Evolutionary conservation across 345 rosid genomes (phyloP).

Genomic region (Linum tenue): DNA sequence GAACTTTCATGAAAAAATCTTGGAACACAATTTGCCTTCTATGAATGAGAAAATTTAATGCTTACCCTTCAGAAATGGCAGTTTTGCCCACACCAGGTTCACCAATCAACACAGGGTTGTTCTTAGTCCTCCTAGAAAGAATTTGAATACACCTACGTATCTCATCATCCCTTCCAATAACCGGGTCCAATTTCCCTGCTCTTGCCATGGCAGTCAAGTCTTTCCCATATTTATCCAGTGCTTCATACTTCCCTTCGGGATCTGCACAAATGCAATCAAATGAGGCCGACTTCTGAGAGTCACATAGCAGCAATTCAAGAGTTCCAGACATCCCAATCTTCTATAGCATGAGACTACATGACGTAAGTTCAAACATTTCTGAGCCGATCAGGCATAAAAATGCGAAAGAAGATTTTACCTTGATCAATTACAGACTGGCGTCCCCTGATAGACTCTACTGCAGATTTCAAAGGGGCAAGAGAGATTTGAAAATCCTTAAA

Average conservation of each 20-base stretch:
- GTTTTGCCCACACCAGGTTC: conserved; percentile 99
- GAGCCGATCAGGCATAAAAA: background rate
- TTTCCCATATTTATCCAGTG: conserved; percentile 88
- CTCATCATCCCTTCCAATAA: conserved; percentile 98
- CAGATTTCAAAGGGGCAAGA: conserved; percentile 54
- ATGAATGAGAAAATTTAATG: background rate
- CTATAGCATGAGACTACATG: background rate
- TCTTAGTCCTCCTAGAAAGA: conserved; percentile 96
- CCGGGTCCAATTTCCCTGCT: conserved; percentile 96
- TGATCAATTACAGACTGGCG: conserved; percentile 94
- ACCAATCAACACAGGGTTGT: conserved; percentile 95
- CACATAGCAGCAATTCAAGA: background rate
- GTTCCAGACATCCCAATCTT: background rate
- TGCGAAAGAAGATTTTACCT: conserved; percentile 34
- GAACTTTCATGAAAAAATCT: background rate
- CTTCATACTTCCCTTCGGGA: conserved; percentile 98
- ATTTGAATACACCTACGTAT: conserved; percentile 97
- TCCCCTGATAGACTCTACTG: conserved; percentile 84
- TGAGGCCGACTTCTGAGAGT: background rate
- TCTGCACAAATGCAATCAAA: conserved; percentile 33
- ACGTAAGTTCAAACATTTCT: background rate
- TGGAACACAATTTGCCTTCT: background rate
- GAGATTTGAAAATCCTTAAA: conserved; percentile 78
- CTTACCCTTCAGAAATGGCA: conserved; percentile 97
- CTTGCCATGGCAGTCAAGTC: conserved; percentile 96